Evolutionary conservation across 768 basidiomycete species (phyloP).

Genomic region (Russula emetica): DNA sequence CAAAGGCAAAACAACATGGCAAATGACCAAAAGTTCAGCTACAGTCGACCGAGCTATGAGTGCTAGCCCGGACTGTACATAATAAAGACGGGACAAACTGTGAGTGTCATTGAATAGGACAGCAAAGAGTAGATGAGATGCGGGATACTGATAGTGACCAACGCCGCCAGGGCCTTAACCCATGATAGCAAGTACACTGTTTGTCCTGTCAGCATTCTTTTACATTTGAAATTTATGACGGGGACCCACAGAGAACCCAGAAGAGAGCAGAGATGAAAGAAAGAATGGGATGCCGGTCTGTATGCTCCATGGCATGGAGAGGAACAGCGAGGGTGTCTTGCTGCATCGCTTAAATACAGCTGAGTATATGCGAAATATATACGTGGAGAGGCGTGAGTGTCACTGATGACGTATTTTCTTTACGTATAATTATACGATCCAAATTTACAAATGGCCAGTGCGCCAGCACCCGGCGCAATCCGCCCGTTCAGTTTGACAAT

Average conservation of each 20-base stretch:
- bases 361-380: background rate
- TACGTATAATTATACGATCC: slow-evolving; percentile 4
- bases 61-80: background rate
- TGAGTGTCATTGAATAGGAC: slow-evolving; percentile 86
- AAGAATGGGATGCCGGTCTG: slow-evolving; percentile 63
- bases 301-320: slow-evolving; percentile 22
- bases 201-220: slow-evolving; percentile 19
- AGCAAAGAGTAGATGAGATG: slow-evolving; percentile 70
- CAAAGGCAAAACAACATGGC: slow-evolving; percentile 69
- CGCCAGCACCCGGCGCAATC: background rate
- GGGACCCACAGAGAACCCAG: slow-evolving; percentile 72
- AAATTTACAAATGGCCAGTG: background rate
- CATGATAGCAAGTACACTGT: slow-evolving; percentile 81
- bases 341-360: slow-evolving; percentile 17
- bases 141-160: slow-evolving; percentile 80
- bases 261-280: slow-evolving; percentile 77
- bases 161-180: slow-evolving; percentile 66
- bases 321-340: slow-evolving; percentile 6
- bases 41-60: slow-evolving; percentile 23
- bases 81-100: slow-evolving; percentile 41
- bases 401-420: slow-evolving; percentile 16
- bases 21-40: slow-evolving; percentile 92
- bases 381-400: background rate
- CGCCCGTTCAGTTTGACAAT: background rate
- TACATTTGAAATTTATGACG: background rate